Conservation (phyloP, 441 rosid species). For the Erysimum cheiri region DNA sequence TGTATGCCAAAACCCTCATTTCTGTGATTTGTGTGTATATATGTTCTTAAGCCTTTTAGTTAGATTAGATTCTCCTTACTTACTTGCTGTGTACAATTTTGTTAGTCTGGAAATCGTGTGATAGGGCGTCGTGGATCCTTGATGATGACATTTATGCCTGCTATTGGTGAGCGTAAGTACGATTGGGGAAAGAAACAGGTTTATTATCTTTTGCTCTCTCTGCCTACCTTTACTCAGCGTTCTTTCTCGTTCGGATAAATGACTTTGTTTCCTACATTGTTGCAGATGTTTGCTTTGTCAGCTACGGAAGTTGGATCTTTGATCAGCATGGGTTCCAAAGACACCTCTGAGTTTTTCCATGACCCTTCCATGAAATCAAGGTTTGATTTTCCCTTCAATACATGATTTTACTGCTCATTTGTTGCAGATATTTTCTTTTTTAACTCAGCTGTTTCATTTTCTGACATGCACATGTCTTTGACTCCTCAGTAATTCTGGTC, state of each 20-base stretch:
- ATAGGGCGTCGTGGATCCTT: slow-evolving; percentile 74
- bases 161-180: slow-evolving; percentile 89
- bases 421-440: background rate
- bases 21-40: background rate
- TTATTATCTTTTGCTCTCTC: slow-evolving; percentile 12
- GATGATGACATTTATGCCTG: slow-evolving; percentile 82
- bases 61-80: slow-evolving; percentile 21
- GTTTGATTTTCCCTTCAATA: slow-evolving; percentile 42
- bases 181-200: slow-evolving; percentile 86
- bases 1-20: slow-evolving; percentile 45
- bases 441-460: background rate
- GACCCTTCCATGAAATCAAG: slow-evolving; percentile 89
- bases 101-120: slow-evolving; percentile 62
- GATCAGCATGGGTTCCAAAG: slow-evolving; percentile 71
- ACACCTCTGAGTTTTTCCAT: slow-evolving; percentile 87
- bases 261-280: slow-evolving; percentile 35
- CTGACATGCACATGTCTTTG: slow-evolving; percentile 20
- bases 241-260: slow-evolving; percentile 7
- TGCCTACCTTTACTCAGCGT: slow-evolving; percentile 6
- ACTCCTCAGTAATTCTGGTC: slow-evolving; percentile 83
- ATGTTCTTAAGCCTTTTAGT: background rate
- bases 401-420: background rate
- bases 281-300: slow-evolving; percentile 85
- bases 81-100: slow-evolving; percentile 1
- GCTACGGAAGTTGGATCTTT: slow-evolving; percentile 87